A percentile compares a stretch with the other conserved stretches of the same genome.
phyloP scores from a whole-genome alignment of 2,329 filamentous ascomycete genomes.

The Alternaria sp. region DNA sequence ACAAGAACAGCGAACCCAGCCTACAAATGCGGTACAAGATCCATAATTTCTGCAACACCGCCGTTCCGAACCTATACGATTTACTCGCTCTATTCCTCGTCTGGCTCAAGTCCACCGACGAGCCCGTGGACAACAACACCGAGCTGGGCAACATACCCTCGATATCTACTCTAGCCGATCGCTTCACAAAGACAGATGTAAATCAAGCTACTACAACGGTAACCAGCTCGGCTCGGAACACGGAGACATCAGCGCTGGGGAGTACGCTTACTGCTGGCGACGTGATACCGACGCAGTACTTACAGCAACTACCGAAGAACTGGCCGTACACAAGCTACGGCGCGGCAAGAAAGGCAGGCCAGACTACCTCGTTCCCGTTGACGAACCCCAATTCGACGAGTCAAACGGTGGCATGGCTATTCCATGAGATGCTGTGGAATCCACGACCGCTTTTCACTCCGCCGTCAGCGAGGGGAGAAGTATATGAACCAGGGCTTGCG shows the following conservation, averaged over 20 bases:
- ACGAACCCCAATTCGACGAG: background rate
- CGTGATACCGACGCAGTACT: slow-evolving; percentile 7
- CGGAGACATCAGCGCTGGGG: no score
- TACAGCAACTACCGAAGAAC: slow-evolving; percentile 9
- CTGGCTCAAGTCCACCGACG: background rate
- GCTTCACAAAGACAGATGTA: background rate
- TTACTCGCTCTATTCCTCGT: background rate
- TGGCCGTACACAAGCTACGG: slow-evolving; percentile 20
- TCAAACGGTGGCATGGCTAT: slow-evolving; percentile 10
- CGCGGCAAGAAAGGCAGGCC: background rate
- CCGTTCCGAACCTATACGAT: background rate
- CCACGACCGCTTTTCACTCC: slow-evolving; percentile 10
- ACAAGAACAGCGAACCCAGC: background rate
- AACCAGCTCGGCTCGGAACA: background rate
- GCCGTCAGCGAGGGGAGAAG: background rate
- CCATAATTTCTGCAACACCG: slow-evolving; percentile 9
- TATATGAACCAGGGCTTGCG: background rate
- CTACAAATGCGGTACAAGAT: background rate
- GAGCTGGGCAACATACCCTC: background rate
- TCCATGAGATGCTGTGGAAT: background rate
- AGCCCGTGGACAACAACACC: background rate
- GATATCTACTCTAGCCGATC: background rate
- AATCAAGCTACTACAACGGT: background rate
- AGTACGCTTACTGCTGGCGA: background rate
- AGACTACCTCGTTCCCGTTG: slow-evolving; percentile 2